Base-by-base conservation (phyloP, 257 asterid genomes). In the Nicotiana undulata region DNA sequence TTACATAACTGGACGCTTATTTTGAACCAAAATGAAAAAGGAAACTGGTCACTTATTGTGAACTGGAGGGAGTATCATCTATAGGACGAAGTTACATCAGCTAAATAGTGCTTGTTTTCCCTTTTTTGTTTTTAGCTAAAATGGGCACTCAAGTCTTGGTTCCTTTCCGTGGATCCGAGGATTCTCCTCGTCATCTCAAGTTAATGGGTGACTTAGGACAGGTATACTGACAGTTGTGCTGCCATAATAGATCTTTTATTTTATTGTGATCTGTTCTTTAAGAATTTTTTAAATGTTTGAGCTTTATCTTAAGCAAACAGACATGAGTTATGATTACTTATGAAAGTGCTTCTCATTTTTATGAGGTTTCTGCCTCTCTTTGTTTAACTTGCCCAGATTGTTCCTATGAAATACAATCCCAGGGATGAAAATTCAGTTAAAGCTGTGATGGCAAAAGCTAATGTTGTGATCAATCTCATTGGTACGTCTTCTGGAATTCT, bases 181-280 rank as follows among this genome's bases (percentile, higher is more conserved):
- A 96, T 86, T 87, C 85, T 84, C 94, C 85, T 24, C 95, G 99
- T n/a, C 97, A 96, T 94, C 99, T 96, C 84, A 96, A 96, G 84
- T 82, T 96, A 87, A 92, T 94, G 99, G 99, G 98, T 79, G 99
- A 96, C 85, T 86, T 96, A 94, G 98, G 99, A 61, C 99, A 96
- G 95, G 99, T 92, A 81, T 65, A 53, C 84, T 84, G 40, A 68
- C 17, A 52, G 55, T 26, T 76, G 67, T 82, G 74, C 18, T 32
- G 56, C 1, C 16, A 4, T 56, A 60, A 1, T 24, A 17, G 15
- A 52, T 31, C 52, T 72, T 63, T 31, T 24, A 20, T 61, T 29
- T 9, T 46, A 31, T 60, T 63, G 51, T 83, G 32, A 51, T 58
- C n/a, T 6, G 31, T 6, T 15, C 31, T 32, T 40, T 53, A 31